Percentiles rank a stretch among this genome's conserved stretches.
phyloP scores from a whole-genome alignment of 257 asterid species.

The Orobanche coerulescens region DNA sequence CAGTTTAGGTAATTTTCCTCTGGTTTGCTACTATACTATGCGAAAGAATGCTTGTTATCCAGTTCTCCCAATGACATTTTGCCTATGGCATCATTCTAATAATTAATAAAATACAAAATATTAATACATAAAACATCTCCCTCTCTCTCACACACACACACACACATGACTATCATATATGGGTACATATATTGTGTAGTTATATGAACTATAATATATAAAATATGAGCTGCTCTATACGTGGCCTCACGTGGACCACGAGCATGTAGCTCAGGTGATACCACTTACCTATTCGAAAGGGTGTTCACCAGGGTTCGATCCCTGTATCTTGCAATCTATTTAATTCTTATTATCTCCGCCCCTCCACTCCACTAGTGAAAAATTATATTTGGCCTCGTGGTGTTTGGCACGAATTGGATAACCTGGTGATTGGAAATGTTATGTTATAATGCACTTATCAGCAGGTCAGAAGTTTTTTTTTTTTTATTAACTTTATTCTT shows the following conservation, averaged over 20 bases:
- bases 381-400: no score
- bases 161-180: background rate
- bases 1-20: conserved; percentile 6
- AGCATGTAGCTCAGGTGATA: no score
- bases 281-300: no score
- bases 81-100: conserved; percentile 9
- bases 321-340: no score
- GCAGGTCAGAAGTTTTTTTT: background rate
- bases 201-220: background rate
- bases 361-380: no score
- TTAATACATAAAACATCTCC: background rate
- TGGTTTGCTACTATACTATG: background rate
- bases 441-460: background rate
- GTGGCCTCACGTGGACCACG: background rate
- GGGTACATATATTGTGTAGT: background rate
- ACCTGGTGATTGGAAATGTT: background rate
- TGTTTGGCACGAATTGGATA: background rate
- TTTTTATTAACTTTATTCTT: background rate
- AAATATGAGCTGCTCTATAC: background rate
- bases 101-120: background rate
- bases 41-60: conserved; percentile 10
- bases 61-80: conserved; percentile 3
- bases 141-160: background rate
- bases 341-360: no score
- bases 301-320: no score